These are phyloP conservation scores for Polyporus tsugae DNA, from an alignment of 1,284 basidiomycete species.

Conservation along the genomic window DNA sequence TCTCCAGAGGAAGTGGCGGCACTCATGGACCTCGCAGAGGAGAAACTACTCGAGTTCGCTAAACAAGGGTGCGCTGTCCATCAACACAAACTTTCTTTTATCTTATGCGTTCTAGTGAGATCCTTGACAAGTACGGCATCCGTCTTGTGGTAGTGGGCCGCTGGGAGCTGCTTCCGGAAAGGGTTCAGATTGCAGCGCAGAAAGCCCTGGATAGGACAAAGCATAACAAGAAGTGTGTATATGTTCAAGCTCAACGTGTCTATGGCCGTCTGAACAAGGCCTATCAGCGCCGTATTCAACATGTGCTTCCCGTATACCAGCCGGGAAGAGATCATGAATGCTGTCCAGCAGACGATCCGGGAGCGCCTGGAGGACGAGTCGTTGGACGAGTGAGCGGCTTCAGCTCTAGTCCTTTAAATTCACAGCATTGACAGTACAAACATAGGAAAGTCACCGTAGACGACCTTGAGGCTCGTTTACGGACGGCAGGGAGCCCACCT, in stretches of 20 bases:
- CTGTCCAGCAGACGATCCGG: slow-evolving; percentile 69
- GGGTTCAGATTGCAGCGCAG: slow-evolving; percentile 75
- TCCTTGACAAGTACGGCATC: slow-evolving; percentile 85
- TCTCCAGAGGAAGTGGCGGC: slow-evolving; percentile 86
- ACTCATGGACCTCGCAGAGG: slow-evolving; percentile 87
- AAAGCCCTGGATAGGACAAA: slow-evolving; percentile 86
- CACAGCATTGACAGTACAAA: neutral
- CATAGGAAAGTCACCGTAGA: slow-evolving; percentile 66
- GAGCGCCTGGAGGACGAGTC: slow-evolving; percentile 39
- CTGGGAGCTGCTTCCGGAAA: slow-evolving; percentile 77
- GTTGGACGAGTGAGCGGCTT: slow-evolving; percentile 19
- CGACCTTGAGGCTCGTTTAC: slow-evolving; percentile 70
- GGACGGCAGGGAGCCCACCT: slow-evolving; percentile 80
- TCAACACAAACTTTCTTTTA: too few relatives aligned
- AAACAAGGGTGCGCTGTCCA: slow-evolving; percentile 72
- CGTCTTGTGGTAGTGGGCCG: slow-evolving; percentile 88
- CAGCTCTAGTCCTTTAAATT: neutral
- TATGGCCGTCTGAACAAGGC: neutral
- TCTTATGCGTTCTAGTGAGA: slow-evolving; percentile 48
- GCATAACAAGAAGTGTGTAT: slow-evolving; percentile 71
- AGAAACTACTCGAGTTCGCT: slow-evolving; percentile 85
- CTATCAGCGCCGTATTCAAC: slow-evolving; percentile 85
- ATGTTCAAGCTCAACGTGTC: neutral
- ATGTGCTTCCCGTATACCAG: slow-evolving; percentile 96
- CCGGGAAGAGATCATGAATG: slow-evolving; percentile 89